These are phyloP conservation scores for Solanum dulcamara DNA, from an alignment of 257 asterid genomes.

Conservation along the genomic window DNA sequence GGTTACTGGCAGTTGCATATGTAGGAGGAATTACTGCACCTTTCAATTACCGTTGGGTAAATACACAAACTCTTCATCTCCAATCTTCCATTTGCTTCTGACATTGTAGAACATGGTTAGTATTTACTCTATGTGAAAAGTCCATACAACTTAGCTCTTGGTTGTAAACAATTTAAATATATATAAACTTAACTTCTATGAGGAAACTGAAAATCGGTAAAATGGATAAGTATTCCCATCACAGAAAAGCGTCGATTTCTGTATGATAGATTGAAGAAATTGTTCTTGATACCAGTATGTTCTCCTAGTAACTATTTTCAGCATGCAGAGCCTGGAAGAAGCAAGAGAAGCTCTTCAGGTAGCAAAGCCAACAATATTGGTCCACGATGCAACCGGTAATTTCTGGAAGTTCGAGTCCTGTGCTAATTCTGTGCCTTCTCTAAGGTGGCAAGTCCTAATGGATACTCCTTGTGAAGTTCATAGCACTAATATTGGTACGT, in stretches of 20 bases:
- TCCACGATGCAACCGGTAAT: conserved; percentile 44
- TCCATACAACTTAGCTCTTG: not conserved
- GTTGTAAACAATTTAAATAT: not conserved
- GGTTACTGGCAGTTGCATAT: conserved; percentile 78
- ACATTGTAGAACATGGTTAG: not conserved
- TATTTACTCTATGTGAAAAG: not conserved
- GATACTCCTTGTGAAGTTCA: conserved; percentile 10
- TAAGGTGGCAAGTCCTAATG: conserved; percentile 62
- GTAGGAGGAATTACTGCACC: conserved; percentile 93
- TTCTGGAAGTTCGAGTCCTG: conserved; percentile 60
- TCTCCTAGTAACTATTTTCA: conserved; percentile 1
- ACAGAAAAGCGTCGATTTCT: not conserved
- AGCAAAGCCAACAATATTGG: conserved; percentile 50
- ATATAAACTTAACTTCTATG: not conserved
- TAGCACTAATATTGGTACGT: conserved; percentile 21
- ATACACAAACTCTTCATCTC: not conserved
- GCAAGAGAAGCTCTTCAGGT: conserved; percentile 66
- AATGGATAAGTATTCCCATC: not conserved
- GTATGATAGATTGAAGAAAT: not conserved
- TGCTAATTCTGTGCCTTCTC: conserved; percentile 30
- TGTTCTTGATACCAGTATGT: not conserved
- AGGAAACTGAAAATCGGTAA: not conserved
- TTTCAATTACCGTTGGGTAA: conserved; percentile 84
- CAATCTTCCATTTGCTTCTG: not conserved
- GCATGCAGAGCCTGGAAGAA: conserved; percentile 70